Conservation (phyloP, 228 moss, liverwort and hornwort species). For the Sphagnum magellanicum region DNA sequence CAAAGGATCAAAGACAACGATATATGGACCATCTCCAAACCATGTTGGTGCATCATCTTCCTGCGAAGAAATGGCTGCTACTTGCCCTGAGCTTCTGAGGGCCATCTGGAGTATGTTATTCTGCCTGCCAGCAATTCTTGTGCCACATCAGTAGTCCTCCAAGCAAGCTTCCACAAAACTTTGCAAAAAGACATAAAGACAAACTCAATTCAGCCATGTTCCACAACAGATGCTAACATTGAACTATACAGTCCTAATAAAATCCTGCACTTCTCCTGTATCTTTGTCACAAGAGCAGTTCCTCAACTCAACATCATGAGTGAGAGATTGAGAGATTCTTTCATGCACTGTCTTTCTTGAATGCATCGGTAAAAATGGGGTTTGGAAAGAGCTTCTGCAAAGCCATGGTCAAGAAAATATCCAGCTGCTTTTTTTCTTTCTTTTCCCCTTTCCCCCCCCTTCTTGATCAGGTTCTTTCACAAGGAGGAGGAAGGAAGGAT, state of each 20-base stretch:
- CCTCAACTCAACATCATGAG: too few species aligned
- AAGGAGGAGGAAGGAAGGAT: too few species aligned
- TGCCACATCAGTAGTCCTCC: slow-evolving; percentile 27
- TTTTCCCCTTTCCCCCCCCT: too few species aligned
- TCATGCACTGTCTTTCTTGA: too few species aligned
- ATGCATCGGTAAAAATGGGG: too few species aligned
- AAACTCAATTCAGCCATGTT: not conserved
- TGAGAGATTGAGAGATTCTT: too few species aligned
- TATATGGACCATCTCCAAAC: slow-evolving; percentile 77
- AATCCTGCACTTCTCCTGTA: not conserved
- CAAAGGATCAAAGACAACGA: slow-evolving; percentile 92
- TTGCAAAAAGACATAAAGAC: not conserved
- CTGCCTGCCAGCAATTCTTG: slow-evolving; percentile 88
- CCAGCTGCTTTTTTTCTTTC: too few species aligned
- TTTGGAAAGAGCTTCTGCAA: too few species aligned
- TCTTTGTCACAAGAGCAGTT: too few species aligned
- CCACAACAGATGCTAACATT: not conserved
- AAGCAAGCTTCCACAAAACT: slow-evolving; percentile 8
- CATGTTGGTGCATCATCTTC: slow-evolving; percentile 83
- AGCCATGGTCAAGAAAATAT: too few species aligned
- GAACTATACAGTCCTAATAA: not conserved
- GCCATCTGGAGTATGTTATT: slow-evolving; percentile 87
- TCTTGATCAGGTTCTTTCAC: too few species aligned
- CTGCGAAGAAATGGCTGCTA: slow-evolving; percentile 80
- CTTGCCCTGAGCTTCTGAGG: slow-evolving; percentile 83